Percentiles rank a stretch among this genome's conserved stretches.
These are phyloP conservation scores for Amanita subjunquillea DNA, from an alignment of 768 basidiomycete genomes.

Conservation along the genomic window DNA sequence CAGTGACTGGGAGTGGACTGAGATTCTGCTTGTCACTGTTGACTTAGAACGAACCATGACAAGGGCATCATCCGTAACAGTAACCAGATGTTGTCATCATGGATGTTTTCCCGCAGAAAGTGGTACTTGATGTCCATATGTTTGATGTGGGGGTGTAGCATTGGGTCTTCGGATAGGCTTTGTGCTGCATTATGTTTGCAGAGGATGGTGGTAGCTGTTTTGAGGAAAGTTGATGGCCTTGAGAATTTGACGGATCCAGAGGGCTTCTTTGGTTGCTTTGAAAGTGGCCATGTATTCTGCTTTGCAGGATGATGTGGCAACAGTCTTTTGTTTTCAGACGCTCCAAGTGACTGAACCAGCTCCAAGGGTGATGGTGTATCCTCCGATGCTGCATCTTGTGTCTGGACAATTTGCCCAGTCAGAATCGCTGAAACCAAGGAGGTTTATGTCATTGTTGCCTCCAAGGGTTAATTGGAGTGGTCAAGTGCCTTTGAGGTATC, in stretches of 20 bases:
- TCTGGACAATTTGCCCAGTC: too few relatives aligned
- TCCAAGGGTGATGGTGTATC: too few relatives aligned
- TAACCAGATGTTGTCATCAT: too few relatives aligned
- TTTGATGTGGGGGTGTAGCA: conserved; percentile 25
- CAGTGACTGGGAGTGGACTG: too few relatives aligned
- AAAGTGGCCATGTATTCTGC: conserved; percentile 26
- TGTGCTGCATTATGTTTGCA: conserved; percentile 29
- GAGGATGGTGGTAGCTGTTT: conserved; percentile 7
- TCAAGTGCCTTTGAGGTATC: conserved; percentile 10
- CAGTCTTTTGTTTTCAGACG: conserved; percentile 16
- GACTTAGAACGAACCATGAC: too few relatives aligned
- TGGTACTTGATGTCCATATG: conserved; percentile 34
- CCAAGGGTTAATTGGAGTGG: conserved; percentile 2
- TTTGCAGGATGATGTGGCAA: conserved; percentile 25
- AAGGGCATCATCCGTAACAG: too few relatives aligned
- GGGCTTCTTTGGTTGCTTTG: conserved; percentile 18
- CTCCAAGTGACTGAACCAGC: too few relatives aligned
- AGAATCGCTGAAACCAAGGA: conserved; percentile 8
- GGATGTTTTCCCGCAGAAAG: conserved; percentile 24
- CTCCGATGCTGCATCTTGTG: too few relatives aligned
- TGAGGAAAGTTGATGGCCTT: background rate
- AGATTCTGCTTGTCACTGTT: too few relatives aligned
- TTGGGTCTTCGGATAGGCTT: conserved; percentile 20
- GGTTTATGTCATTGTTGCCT: conserved; percentile 9
- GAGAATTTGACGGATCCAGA: conserved; percentile 16